Evolutionary conservation across 805 yeast species (phyloP).

Genomic region (Candida tallmaniae): DNA sequence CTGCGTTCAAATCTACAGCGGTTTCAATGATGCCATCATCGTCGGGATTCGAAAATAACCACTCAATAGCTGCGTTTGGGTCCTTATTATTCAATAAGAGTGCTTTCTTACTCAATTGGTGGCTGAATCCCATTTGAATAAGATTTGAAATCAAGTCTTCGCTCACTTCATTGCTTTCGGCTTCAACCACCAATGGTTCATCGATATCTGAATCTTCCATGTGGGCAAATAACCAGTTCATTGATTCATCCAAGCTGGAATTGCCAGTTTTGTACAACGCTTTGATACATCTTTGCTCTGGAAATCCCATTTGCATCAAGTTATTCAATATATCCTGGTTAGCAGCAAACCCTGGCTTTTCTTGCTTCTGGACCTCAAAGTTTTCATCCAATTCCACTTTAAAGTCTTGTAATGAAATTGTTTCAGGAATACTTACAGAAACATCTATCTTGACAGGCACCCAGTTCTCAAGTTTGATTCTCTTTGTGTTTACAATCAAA

Average conservation of each 20-base stretch:
- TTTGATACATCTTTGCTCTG: conserved; percentile 56
- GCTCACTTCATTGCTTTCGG: conserved; percentile 17
- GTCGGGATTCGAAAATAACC: conserved; percentile 82
- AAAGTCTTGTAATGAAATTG: conserved; percentile 41
- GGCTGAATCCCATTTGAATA: conserved; percentile 73
- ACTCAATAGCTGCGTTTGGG: conserved; percentile 77
- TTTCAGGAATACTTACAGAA: conserved; percentile 53
- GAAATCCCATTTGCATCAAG: conserved; percentile 84
- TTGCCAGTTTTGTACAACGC: conserved; percentile 77
- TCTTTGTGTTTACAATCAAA: conserved; percentile 66
- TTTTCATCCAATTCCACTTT: conserved; percentile 29
- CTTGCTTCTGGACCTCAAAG: conserved; percentile 14
- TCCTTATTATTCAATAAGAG: conserved; percentile 54
- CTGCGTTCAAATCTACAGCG: conserved; percentile 24
- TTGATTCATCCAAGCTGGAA: conserved; percentile 59
- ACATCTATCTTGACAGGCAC: conserved; percentile 78
- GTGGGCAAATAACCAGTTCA: conserved; percentile 87
- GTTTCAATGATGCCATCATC: conserved; percentile 59
- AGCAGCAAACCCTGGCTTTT: conserved; percentile 40
- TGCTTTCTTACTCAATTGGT: conserved; percentile 67
- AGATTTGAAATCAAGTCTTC: conserved; percentile 45
- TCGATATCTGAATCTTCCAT: conserved; percentile 83
- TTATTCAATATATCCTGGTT: conserved; percentile 50
- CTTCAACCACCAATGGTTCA: conserved; percentile 40
- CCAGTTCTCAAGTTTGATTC: conserved; percentile 87